These are phyloP conservation scores for Phlyctochytrium bullatum DNA, from an alignment of 192 early-diverging fungal species.

Conservation along the genomic window DNA sequence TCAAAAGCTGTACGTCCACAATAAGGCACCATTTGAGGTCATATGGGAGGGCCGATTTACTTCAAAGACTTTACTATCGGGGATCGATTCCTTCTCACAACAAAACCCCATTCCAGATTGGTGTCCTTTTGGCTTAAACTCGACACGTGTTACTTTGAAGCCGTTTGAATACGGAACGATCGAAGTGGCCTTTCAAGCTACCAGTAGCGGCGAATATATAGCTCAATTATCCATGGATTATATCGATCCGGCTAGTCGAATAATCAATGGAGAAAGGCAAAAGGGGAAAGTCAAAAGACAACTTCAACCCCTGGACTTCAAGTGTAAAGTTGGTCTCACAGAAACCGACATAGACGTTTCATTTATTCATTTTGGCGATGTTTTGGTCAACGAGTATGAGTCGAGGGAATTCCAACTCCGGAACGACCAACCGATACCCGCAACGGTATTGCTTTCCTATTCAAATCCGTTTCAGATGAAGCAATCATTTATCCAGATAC, in stretches of 20 bases:
- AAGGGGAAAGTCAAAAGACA: constrained; percentile 30
- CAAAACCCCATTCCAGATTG: constrained; percentile 23
- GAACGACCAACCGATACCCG: constrained; percentile 37
- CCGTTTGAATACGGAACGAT: constrained; percentile 48
- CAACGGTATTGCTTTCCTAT: constrained; percentile 3
- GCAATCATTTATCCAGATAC: background rate
- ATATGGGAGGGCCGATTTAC: constrained; percentile 44
- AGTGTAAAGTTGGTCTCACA: constrained; percentile 34
- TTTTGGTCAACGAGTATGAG: constrained; percentile 25
- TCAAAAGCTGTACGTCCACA: constrained; percentile 45
- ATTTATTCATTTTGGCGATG: constrained; percentile 46
- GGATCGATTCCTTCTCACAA: constrained; percentile 9
- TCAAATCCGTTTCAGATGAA: constrained; percentile 26
- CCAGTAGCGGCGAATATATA: constrained; percentile 39
- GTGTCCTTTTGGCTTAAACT: constrained; percentile 41
- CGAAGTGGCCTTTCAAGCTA: constrained; percentile 48
- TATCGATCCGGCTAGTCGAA: constrained; percentile 43
- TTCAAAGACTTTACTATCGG: constrained; percentile 14
- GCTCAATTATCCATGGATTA: constrained; percentile 44
- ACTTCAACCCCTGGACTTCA: constrained; percentile 22
- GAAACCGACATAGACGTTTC: constrained; percentile 33
- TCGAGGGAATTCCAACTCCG: constrained; percentile 17
- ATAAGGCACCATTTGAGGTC: constrained; percentile 42
- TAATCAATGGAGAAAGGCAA: constrained; percentile 34
- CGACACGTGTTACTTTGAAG: constrained; percentile 37